Conservation (phyloP, 345 rosid genomes). For the Citrus sp. region DNA sequence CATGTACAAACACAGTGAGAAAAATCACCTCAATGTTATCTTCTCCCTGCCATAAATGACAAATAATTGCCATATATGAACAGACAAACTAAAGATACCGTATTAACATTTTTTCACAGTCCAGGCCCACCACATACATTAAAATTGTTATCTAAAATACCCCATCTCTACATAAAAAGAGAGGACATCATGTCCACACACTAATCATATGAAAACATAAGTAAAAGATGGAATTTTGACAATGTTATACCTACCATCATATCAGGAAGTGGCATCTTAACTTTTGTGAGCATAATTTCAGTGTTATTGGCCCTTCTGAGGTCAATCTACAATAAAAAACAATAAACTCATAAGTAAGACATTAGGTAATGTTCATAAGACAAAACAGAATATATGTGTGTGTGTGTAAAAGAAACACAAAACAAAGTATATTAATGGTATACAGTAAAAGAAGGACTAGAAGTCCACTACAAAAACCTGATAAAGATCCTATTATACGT, state of each 20-base stretch:
- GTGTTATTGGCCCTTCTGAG: constrained; percentile 98
- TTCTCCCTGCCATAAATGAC: neutral
- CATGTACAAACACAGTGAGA: neutral
- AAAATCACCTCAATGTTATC: neutral
- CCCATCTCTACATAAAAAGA: neutral
- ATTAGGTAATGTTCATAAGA: too few relatives aligned
- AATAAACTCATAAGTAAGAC: constrained; percentile 10
- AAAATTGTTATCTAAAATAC: neutral
- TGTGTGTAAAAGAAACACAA: neutral
- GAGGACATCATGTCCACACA: neutral
- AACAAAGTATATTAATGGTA: neutral
- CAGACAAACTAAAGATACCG: neutral
- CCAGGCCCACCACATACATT: neutral
- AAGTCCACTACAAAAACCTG: neutral
- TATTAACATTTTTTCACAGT: neutral
- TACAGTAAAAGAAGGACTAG: neutral
- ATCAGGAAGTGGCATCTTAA: constrained; percentile 97
- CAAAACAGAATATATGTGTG: too few relatives aligned
- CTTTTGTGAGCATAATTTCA: constrained; percentile 99
- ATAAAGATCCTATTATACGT: neutral
- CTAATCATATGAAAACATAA: neutral
- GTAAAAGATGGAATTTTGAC: neutral
- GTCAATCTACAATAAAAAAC: constrained; percentile 58
- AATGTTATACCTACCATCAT: constrained; percentile 84
- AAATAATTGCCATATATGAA: neutral